Evolutionary conservation across 164 flowering plant genomes (phyloP), one percentile per base, ranked within the genome.

Genomic region (Berberis vulgaris): DNA sequence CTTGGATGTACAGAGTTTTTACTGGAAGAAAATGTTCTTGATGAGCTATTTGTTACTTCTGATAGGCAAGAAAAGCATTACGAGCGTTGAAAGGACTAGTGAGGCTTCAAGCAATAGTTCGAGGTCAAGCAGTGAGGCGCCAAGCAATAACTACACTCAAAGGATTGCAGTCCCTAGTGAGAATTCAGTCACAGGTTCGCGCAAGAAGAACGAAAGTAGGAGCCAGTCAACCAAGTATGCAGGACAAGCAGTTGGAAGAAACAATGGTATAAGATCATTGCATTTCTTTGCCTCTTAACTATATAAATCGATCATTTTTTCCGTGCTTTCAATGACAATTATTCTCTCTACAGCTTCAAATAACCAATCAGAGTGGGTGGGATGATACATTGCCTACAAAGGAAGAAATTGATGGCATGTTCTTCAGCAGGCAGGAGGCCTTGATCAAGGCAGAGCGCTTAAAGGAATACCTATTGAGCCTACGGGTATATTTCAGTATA

Each of bases 1-100:
- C 41, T 5, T 56, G 43, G 6, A 7, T 10, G n/a, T 26, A 3
- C 2, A 40, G 39, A 7, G 59, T 26, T 2, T 54, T 54, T 41
- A 26, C 13, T 7, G 4, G 59, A 9, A 41, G 8, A 5, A 38
- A 26, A 3, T 56, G 9, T 55, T 8, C 26, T 41, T 42, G n/a
- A 59, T 41, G 45, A 43, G 44, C 45, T 41, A 5, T 40, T 12
- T 69, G 63, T 49, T 61, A 58, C 73, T 26, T 26, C 26, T 26
- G 26, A 26, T 26, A 91, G 97, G 97, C 97, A 50, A 83, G 91
- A 74, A 88, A 85, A 74, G 97, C 97, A 52, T 72, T 91, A 67
- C 67, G 83, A 60, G 97, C 96, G 63, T 65, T 91, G 72, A 91
- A 83, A 74, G 97, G 91, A 77, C 67, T 91, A 42, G 94, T 91